These are phyloP conservation scores for Candida labiduridarum DNA, from an alignment of 1,139 yeast genomes.

Conservation along the genomic window DNA sequence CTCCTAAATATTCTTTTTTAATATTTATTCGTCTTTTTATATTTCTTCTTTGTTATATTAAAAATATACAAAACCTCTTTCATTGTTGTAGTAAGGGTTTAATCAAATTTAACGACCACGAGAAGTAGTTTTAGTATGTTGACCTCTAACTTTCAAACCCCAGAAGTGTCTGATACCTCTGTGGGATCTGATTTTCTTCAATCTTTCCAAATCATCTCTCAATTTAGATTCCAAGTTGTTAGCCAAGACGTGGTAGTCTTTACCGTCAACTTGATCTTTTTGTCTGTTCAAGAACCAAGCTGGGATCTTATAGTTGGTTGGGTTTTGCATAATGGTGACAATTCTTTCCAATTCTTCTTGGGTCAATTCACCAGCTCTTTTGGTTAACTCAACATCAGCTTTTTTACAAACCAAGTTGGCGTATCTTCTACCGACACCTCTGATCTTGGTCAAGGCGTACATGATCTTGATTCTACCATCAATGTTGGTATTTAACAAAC, in stretches of 20 bases:
- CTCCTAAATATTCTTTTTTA: constrained; percentile 8
- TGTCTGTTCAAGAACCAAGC: constrained; percentile 99
- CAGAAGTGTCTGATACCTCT: constrained; percentile 99
- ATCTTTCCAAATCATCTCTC: constrained; percentile 99
- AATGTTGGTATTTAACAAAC: constrained; percentile 99
- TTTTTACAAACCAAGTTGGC: constrained; percentile 99
- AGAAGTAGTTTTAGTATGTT: constrained; percentile 99
- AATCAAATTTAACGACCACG: constrained; percentile 63
- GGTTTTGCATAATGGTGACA: constrained; percentile 99
- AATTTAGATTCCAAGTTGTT: constrained; percentile 99
- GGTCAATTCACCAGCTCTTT: constrained; percentile 99
- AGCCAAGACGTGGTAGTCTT: constrained; percentile 98
- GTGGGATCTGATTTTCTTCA: constrained; percentile 99
- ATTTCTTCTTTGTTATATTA: constrained; percentile 2
- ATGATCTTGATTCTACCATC: constrained; percentile 99
- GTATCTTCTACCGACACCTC: constrained; percentile 99
- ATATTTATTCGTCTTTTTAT: too few species aligned
- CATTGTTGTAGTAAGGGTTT: neutral
- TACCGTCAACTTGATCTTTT: constrained; percentile 97
- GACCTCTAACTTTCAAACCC: constrained; percentile 98
- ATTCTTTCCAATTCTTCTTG: constrained; percentile 99
- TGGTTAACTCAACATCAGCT: constrained; percentile 97
- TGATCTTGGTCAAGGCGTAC: constrained; percentile 99
- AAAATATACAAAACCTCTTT: constrained; percentile 2
- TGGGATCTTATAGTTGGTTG: constrained; percentile 98